Percentiles rank a stretch among this genome's conserved stretches.
phyloP scores from a whole-genome alignment of 2,329 filamentous ascomycete species.

The Helotiales sp. region DNA sequence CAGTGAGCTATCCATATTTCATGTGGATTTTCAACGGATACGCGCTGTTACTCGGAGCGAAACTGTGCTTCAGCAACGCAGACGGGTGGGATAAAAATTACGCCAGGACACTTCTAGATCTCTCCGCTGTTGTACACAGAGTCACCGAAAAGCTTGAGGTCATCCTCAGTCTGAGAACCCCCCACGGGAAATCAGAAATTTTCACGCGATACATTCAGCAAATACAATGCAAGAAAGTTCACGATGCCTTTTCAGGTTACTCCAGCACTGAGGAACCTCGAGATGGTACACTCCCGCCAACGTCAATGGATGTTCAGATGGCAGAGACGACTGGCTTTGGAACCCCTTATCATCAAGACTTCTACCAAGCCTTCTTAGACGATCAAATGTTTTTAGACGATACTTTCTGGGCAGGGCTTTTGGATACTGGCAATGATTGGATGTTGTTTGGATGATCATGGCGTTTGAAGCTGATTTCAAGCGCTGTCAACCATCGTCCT shows the following conservation, averaged over 20 bases:
- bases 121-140: slow-evolving; percentile 12
- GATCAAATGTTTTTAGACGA: slow-evolving; percentile 1
- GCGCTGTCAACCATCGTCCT: too few species aligned
- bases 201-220: slow-evolving; percentile 1
- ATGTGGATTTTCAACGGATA: slow-evolving; percentile 7
- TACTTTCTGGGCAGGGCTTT: slow-evolving; percentile 5
- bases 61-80: slow-evolving; percentile 8
- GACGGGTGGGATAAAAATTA: slow-evolving; percentile 14
- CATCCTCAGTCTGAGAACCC: slow-evolving; percentile 1
- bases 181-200: slow-evolving; percentile 5
- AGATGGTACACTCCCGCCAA: neutral
- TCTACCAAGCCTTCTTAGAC: neutral
- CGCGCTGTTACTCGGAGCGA: slow-evolving; percentile 9
- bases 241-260: too few species aligned
- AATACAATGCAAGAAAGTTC: slow-evolving; percentile 1
- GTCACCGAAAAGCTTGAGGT: slow-evolving; percentile 17
- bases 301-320: neutral
- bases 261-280: neutral
- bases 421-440: slow-evolving; percentile 1
- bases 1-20: slow-evolving; percentile 4
- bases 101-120: slow-evolving; percentile 4
- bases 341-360: neutral
- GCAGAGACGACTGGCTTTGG: neutral
- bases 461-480: too few species aligned
- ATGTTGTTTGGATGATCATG: neutral